Evolutionary conservation across 2,329 filamentous ascomycete genomes (phyloP), one percentile per base, ranked within the genome.

Genomic region (Seiridium cupressi): DNA sequence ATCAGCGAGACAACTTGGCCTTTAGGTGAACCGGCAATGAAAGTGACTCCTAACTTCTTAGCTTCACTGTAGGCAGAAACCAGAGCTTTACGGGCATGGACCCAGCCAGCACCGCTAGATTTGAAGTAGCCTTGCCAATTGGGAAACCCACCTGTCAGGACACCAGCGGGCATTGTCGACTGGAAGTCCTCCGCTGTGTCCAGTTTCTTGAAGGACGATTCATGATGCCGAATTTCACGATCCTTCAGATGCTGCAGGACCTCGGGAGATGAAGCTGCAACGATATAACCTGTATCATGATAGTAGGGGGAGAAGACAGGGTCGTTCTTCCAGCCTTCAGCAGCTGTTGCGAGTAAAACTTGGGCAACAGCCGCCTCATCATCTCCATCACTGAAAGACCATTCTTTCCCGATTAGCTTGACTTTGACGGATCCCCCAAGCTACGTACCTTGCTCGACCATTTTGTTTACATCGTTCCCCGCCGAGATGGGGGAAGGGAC

Each of bases 111-210:
- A 8, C 78, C 74, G 36, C 68, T 64, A 13, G 69, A 62, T 61
- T 79, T 79, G 59, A 75, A 76, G 65, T 78, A 82, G 9, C 81
- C 81, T 65, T 77, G 77, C 81, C 82, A 84, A 4, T 74, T 73
- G 0, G 77, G 73, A 53, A 84, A 82, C 0, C 76, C 69, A 2
- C 81, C 80, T 1, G 80, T 81, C 35, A 84, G 66, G 0, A 84
- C 76, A 3, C 81, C 81, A 9, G 74, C 60, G 1, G 81, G 81
- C 82, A 85, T 84, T 0, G 81, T 81, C 10, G 68, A 71, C 18
- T 74, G 73, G 60, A 84, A 84, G n/a, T 80, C 76, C 40, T 78
- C 75, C 1, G 76, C 72, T 0, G 73, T 76, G 5, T 76, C 70
- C 6, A 85, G 66, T 5, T 66, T 58, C 44, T 53, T 53, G 49